Conservation (phyloP, 73 alveolate species). For the Tetrahymena malaccensis region DNA sequence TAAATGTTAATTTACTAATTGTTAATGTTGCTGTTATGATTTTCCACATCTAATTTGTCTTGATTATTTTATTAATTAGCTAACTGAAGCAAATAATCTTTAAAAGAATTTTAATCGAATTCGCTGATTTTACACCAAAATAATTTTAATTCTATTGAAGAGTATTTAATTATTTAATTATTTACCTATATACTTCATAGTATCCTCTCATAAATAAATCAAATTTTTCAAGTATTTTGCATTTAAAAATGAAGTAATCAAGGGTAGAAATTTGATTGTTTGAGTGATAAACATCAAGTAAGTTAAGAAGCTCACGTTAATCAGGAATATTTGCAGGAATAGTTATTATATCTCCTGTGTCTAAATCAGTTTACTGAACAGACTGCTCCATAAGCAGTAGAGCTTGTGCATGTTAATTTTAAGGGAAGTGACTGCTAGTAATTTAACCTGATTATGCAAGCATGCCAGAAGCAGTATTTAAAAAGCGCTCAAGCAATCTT, state of each 20-base stretch:
- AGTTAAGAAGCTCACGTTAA: background rate
- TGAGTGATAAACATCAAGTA: background rate
- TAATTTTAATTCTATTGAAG: background rate
- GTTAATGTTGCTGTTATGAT: background rate
- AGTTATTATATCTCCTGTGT: background rate
- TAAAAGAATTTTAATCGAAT: background rate
- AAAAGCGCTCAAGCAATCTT: background rate
- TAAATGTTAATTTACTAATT: background rate
- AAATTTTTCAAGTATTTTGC: background rate
- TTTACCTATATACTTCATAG: background rate
- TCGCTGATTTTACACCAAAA: background rate
- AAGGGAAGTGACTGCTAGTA: background rate
- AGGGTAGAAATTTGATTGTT: background rate
- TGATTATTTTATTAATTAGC: background rate
- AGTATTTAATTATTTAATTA: background rate
- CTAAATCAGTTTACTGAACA: background rate
- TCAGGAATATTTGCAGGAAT: background rate
- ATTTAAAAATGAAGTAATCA: background rate
- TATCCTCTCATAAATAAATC: background rate
- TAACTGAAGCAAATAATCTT: background rate
- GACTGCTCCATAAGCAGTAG: background rate
- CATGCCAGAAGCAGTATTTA: background rate
- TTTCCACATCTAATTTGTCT: background rate
- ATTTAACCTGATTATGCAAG: background rate
- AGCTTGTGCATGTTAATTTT: background rate